These are phyloP conservation scores for Exophiala sideris DNA, from an alignment of 2,329 filamentous ascomycete species.

Conservation along the genomic window DNA sequence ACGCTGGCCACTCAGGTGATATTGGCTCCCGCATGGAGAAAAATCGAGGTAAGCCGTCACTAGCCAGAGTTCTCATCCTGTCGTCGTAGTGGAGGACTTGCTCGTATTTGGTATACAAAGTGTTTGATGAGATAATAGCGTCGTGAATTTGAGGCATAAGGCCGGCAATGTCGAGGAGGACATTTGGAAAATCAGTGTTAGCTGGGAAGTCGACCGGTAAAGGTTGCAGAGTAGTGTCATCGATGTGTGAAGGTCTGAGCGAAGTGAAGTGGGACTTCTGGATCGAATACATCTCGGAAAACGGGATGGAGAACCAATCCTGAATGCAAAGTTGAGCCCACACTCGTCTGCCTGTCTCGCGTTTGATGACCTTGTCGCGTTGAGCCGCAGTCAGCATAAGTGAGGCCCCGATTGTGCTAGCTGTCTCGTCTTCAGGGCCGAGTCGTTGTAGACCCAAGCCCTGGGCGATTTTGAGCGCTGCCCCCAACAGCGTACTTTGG, in stretches of 20 bases:
- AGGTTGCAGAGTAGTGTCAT: constrained; percentile 34
- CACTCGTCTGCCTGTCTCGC: constrained; percentile 38
- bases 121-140: constrained; percentile 34
- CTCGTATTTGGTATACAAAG: constrained; percentile 40
- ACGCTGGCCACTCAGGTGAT: constrained; percentile 39
- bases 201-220: constrained; percentile 30
- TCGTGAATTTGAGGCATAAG: constrained; percentile 41
- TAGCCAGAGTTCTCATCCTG: constrained; percentile 34
- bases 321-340: constrained; percentile 41
- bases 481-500: constrained; percentile 45
- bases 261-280: constrained; percentile 37
- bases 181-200: constrained; percentile 35
- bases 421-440: constrained; percentile 27
- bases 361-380: constrained; percentile 23
- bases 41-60: constrained; percentile 35
- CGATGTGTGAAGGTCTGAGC: constrained; percentile 34
- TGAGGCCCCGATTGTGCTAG: constrained; percentile 4
- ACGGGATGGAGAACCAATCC: constrained; percentile 44
- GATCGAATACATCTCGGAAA: constrained; percentile 39
- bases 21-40: constrained; percentile 35
- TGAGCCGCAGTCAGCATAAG: constrained; percentile 6
- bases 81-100: constrained; percentile 42
- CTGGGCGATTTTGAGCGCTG: constrained; percentile 47
- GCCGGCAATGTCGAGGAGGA: constrained; percentile 38
- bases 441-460: constrained; percentile 47